These are phyloP conservation scores for Aspergillus quadrilineatus DNA, from an alignment of 2,329 filamentous ascomycete species.

Conservation along the genomic window DNA sequence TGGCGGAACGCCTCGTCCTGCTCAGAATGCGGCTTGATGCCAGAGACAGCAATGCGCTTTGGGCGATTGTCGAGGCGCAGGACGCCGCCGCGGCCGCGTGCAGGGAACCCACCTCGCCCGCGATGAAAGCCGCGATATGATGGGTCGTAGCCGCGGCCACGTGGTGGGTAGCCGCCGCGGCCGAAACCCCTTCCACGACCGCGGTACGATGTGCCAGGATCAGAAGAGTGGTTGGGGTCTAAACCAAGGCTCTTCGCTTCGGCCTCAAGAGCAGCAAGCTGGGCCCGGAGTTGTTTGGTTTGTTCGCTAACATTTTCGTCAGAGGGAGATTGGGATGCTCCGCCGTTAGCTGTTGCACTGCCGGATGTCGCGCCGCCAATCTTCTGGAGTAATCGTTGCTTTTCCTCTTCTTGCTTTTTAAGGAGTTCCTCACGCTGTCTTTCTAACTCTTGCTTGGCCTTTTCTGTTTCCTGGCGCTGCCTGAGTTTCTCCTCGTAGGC, in stretches of 20 bases:
- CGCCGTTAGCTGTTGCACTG: constrained; percentile 24
- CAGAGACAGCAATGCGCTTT: constrained; percentile 53
- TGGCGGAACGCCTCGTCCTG: constrained; percentile 58
- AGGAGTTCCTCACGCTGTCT: constrained; percentile 51
- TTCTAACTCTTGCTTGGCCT: constrained; percentile 54
- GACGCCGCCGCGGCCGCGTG: constrained; percentile 49
- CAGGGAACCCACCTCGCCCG: constrained; percentile 39
- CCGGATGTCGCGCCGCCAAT: constrained; percentile 44
- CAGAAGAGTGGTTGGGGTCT: constrained; percentile 38
- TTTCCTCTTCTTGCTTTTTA: constrained; percentile 57
- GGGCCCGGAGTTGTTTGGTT: constrained; percentile 54
- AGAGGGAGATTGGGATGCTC: constrained; percentile 21
- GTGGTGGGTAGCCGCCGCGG: constrained; percentile 36
- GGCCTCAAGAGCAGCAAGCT: constrained; percentile 55
- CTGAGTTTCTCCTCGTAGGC: constrained; percentile 55
- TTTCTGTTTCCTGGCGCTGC: constrained; percentile 53
- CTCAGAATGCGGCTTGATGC: constrained; percentile 47
- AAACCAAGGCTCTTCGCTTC: constrained; percentile 56
- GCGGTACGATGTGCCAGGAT: constrained; percentile 36
- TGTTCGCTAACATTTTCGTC: constrained; percentile 45
- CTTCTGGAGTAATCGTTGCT: constrained; percentile 49
- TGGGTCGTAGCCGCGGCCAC: constrained; percentile 44
- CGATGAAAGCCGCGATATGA: constrained; percentile 42
- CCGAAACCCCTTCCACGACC: constrained; percentile 36
- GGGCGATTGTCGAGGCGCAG: constrained; percentile 60